Percentiles rank a stretch among this genome's conserved stretches.
phyloP scores from a whole-genome alignment of 176 grass and related monocot genomes.

The Oryza meridionalis region DNA sequence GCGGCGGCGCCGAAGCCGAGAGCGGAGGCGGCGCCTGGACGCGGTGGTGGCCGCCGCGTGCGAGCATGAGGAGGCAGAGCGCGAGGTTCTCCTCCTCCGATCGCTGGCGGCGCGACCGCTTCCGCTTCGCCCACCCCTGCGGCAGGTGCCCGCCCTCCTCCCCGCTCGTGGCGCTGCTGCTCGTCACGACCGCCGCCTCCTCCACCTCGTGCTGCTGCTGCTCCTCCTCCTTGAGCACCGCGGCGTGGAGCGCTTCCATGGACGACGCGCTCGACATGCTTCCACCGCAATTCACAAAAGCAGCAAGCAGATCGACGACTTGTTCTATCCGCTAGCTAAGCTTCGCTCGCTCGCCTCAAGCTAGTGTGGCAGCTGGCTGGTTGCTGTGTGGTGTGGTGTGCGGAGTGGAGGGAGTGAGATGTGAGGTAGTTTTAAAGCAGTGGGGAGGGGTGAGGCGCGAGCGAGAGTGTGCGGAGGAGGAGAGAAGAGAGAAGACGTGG shows the following conservation, averaged over 20 bases:
- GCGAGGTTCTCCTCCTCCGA: slow-evolving; percentile 96
- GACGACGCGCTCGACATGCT: slow-evolving; percentile 40
- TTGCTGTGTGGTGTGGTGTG: slow-evolving; percentile 28
- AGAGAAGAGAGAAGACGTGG: slow-evolving; percentile 5
- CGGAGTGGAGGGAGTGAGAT: slow-evolving; percentile 40
- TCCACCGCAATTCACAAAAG: not conserved
- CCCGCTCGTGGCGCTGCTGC: slow-evolving; percentile 51
- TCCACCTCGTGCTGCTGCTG: slow-evolving; percentile 4
- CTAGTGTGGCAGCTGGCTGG: slow-evolving; percentile 14
- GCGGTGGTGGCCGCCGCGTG: slow-evolving; percentile 53
- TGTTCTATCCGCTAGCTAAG: not conserved
- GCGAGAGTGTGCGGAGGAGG: slow-evolving; percentile 29
- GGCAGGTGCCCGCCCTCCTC: slow-evolving; percentile 59
- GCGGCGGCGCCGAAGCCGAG: not conserved
- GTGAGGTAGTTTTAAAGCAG: slow-evolving; percentile 47
- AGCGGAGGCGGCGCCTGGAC: slow-evolving; percentile 45
- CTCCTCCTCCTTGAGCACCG: slow-evolving; percentile 41
- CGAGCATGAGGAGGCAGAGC: slow-evolving; percentile 92
- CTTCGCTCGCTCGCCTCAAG: not conserved
- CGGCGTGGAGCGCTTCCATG: slow-evolving; percentile 60
- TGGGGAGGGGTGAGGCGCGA: not conserved
- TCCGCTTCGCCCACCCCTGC: slow-evolving; percentile 85
- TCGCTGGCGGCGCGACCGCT: slow-evolving; percentile 74
- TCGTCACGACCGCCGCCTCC: not conserved
- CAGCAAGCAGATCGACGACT: not conserved